Base-by-base conservation (phyloP, 768 basidiomycete genomes). In the Pulveroboletus frians region DNA sequence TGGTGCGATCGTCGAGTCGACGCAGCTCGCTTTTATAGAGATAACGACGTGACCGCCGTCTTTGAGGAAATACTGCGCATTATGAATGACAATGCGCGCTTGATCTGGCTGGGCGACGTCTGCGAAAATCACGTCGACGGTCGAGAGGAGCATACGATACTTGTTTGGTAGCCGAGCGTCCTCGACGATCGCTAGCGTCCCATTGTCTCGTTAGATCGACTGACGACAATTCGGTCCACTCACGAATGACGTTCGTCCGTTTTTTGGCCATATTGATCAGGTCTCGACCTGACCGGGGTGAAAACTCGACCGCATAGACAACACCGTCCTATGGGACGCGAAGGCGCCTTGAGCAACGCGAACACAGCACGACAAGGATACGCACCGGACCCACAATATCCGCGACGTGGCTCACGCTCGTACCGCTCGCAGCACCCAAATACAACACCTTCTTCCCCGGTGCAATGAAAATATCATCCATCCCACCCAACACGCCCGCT, bases 221-320 rank as follows among this genome's bases (percentile, higher is more conserved):
- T 10, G 31, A 46, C 30, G 20, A 46, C 21, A 9, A 13, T 18
- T 5, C 23, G 9, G 42, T 31, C 29, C 3, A 77, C 88, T 50
- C 72, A 95, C 92, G 96, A 63, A 98, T 95, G 56, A 98, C 92
- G 69, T 98, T 99, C 56, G 96, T 98, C 51, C 96, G 80, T 73
- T 96, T 97, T 74, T 98, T 97, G 30, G 96, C 95, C 96, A 98
- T 99, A 73, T 88, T 89, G 59, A 99, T 96, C 53, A 98, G 73
- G 72, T 99, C 96, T 71, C 96, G 90, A 31, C 96, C 96, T 47
- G 93, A 95, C 61, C 96, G 83, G 58, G 85, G 78, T 3, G 96
- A 98, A 73, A 99, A 98, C 70, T 99, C 96, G 29, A 99, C 96
- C 17, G 96, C 96, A 67, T 99, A 98, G 9, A 98, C 96, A 51